phyloP scores from a whole-genome alignment of 257 asterid species.

The Pogostemon cablin region DNA sequence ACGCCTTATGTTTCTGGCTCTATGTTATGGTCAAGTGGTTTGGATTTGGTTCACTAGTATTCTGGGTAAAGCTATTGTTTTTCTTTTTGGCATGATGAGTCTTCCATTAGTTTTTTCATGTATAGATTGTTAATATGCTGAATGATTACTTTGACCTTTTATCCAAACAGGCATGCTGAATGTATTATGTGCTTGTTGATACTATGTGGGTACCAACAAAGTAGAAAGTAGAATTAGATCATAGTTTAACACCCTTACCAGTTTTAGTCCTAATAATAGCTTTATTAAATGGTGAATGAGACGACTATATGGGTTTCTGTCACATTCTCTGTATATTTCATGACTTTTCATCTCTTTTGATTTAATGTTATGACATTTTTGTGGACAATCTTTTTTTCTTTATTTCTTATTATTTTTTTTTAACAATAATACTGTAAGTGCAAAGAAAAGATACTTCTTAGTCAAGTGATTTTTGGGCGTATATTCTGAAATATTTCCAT shows the following conservation, averaged over 20 bases:
- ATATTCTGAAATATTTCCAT: neutral
- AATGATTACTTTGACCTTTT: conserved; percentile 19
- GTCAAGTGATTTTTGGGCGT: neutral
- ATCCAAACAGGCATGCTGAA: neutral
- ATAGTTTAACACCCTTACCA: neutral
- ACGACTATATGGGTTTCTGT: neutral
- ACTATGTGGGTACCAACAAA: neutral
- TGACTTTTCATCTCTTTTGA: neutral
- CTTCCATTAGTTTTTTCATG: conserved; percentile 4
- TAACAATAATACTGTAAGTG: neutral
- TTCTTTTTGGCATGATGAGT: neutral
- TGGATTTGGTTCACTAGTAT: conserved; percentile 2
- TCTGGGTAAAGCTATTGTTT: neutral
- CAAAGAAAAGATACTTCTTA: neutral
- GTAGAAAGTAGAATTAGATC: neutral
- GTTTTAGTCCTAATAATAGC: neutral
- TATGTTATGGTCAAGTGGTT: conserved; percentile 4
- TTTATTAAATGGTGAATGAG: conserved; percentile 17
- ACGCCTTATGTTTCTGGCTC: neutral
- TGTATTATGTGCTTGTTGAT: conserved; percentile 10
- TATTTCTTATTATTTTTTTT: neutral
- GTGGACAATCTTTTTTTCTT: neutral
- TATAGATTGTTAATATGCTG: neutral
- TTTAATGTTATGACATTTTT: neutral
- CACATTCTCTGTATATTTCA: neutral